phyloP scores from a whole-genome alignment of 805 yeast species.

The Starmerella powellii region DNA sequence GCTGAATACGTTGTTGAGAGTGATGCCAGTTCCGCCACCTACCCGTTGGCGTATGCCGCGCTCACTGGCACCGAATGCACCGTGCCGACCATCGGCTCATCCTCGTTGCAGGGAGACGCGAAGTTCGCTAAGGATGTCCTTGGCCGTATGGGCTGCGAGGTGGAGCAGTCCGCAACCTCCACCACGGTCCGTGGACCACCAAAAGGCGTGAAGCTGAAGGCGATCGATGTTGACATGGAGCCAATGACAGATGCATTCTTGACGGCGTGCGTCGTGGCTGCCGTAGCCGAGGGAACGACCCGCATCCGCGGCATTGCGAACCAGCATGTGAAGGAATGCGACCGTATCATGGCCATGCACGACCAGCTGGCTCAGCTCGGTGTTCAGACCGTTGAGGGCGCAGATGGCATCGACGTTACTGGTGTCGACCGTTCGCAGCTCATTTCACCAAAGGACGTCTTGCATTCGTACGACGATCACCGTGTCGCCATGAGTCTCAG shows the following conservation, averaged over 20 bases:
- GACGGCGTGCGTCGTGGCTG: constrained; percentile 94
- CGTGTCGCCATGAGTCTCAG: constrained; percentile 97
- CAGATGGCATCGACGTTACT: constrained; percentile 81
- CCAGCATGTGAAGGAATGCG: constrained; percentile 95
- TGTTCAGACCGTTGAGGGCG: constrained; percentile 68
- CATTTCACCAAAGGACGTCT: neutral
- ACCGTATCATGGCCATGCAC: constrained; percentile 91
- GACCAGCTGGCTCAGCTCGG: constrained; percentile 82
- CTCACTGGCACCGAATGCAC: constrained; percentile 87
- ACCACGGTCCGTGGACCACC: constrained; percentile 88
- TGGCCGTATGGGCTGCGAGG: constrained; percentile 89
- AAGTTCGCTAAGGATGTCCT: constrained; percentile 88
- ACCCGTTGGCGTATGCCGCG: constrained; percentile 95
- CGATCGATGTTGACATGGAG: constrained; percentile 87
- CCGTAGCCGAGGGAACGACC: constrained; percentile 67
- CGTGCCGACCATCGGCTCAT: constrained; percentile 83
- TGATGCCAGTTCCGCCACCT: constrained; percentile 96
- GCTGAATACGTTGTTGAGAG: constrained; percentile 79
- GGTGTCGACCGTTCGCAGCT: constrained; percentile 37
- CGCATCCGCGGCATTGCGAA: constrained; percentile 91
- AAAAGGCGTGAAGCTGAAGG: constrained; percentile 44
- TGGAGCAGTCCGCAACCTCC: constrained; percentile 66
- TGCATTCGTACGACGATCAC: constrained; percentile 79
- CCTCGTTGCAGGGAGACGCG: constrained; percentile 94
- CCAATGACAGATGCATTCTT: constrained; percentile 99